Evolutionary conservation across 2,329 filamentous ascomycete species (phyloP).

Genomic region (Arthrobotrys pseudoclavata): DNA sequence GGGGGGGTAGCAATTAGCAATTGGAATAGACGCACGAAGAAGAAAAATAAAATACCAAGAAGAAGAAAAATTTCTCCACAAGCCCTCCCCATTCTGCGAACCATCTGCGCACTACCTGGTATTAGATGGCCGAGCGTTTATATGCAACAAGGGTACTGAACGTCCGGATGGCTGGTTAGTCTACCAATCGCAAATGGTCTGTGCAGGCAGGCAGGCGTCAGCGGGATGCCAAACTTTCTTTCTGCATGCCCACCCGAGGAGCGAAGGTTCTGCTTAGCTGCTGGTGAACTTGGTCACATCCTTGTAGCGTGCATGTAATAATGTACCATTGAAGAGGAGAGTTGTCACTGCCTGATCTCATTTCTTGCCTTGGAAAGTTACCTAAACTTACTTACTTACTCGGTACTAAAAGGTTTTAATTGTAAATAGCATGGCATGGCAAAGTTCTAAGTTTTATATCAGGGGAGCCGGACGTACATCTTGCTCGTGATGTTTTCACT

Average conservation of each 20-base stretch:
- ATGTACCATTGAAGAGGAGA: slow-evolving; percentile 41
- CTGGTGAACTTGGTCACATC: slow-evolving; percentile 48
- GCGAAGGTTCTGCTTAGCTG: slow-evolving; percentile 35
- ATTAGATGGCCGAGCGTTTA: slow-evolving; percentile 37
- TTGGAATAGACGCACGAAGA: slow-evolving; percentile 46
- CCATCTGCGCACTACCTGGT: slow-evolving; percentile 27
- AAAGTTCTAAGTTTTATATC: slow-evolving; percentile 46
- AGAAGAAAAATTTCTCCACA: slow-evolving; percentile 56
- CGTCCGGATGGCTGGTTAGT: slow-evolving; percentile 31
- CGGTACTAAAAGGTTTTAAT: slow-evolving; percentile 30
- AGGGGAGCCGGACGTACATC: slow-evolving; percentile 44
- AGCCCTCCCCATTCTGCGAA: slow-evolving; percentile 34
- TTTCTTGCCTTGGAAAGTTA: slow-evolving; percentile 56
- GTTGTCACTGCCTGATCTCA: slow-evolving; percentile 51
- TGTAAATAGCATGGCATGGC: slow-evolving; percentile 16
- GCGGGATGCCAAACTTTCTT: slow-evolving; percentile 60
- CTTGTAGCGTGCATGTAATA: slow-evolving; percentile 41
- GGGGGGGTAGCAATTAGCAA: slow-evolving; percentile 41
- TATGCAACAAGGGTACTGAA: slow-evolving; percentile 52
- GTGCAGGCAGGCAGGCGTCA: slow-evolving; percentile 60
- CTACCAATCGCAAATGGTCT: slow-evolving; percentile 59
- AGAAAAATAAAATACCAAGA: slow-evolving; percentile 43
- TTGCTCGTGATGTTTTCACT: slow-evolving; percentile 47
- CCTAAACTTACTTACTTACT: slow-evolving; percentile 22
- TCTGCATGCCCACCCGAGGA: slow-evolving; percentile 56